These are phyloP conservation scores for Cutaneotrichosporon sp. DNA, from an alignment of 1,284 basidiomycete genomes.

Conservation along the genomic window DNA sequence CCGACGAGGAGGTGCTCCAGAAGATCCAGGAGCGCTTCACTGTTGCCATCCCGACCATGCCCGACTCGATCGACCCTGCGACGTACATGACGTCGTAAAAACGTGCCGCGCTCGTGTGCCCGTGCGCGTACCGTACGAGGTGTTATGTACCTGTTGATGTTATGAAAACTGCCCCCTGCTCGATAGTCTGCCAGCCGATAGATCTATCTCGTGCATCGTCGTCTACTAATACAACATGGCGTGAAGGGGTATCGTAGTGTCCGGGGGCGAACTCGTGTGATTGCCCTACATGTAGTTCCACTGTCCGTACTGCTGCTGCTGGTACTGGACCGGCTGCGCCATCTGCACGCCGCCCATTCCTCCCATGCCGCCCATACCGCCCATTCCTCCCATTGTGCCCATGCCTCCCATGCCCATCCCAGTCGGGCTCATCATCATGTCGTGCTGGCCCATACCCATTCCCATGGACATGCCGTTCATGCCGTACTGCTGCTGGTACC, in stretches of 20 bases:
- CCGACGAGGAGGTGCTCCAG: constrained; percentile 82
- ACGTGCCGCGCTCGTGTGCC: too few relatives aligned
- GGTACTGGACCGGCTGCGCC: constrained; percentile 4
- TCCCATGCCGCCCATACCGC: background rate
- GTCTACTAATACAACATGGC: constrained; percentile 1
- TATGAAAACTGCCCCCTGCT: background rate
- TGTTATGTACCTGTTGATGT: constrained; percentile 1
- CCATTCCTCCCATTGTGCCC: background rate
- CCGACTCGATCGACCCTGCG: constrained; percentile 44
- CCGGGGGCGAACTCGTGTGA: background rate
- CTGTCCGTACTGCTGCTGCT: constrained; percentile 1
- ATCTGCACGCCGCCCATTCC: constrained; percentile 7
- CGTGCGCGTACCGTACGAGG: background rate
- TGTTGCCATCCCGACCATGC: constrained; percentile 48
- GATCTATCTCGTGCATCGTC: background rate
- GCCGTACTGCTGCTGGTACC: background rate
- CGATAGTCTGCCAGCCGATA: background rate
- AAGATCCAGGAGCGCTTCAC: constrained; percentile 51
- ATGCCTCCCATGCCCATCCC: constrained; percentile 3
- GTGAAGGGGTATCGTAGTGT: background rate
- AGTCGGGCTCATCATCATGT: constrained; percentile 2
- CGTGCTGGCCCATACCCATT: constrained; percentile 7
- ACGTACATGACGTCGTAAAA: constrained; percentile 45
- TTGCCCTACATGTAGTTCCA: background rate
- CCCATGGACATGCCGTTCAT: constrained; percentile 6